Evolutionary conservation across 805 yeast species (phyloP), one percentile per base, ranked within the genome.

Genomic region (Sporopachydermia quercuum): DNA sequence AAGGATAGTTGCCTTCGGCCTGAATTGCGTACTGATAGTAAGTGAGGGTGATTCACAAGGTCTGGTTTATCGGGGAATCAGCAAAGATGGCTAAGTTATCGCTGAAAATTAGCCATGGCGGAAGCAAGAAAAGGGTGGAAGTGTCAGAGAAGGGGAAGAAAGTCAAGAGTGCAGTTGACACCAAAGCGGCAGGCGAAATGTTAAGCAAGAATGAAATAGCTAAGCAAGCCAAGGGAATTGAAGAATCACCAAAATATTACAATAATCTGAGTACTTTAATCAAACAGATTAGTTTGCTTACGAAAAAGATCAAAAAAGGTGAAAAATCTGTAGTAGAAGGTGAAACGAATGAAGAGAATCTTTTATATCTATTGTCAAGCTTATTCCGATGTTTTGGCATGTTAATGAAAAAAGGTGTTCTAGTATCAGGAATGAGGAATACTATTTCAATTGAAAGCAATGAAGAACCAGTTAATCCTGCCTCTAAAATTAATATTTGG

Each of bases 401-500:
- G 30, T 53, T 78, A 18, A 57, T 71, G 33, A 56, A 63, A 36
- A 55, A 63, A 3, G 68, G 67, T 0, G 51, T 56, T 15, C 51
- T 78, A 34, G 56, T 53, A 45, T 49, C 49, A 17, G 54, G 57
- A 11, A 58, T 54, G 35, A 50, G 50, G 3, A 45, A 41, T n/a
- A 34, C 49, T 3, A 39, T 45, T 3, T 50, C 51, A 18, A 39
- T 55, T 4, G 75, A 68, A 27, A 68, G 71, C 41, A 65, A 66
- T 44, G 56, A 60, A 14, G n/a, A 8, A 23, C 8, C 8, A 8
- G 8, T n/a, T 23, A 8, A 8, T 23, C 30, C 30, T 23, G 30
- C 30, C 8, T 23, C 30, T 23, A 48, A 66, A 5, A 68, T 77
- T n/a, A 68, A 68, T 23, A 63, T 66, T 46, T 82, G 94, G 89